Conservation (phyloP, 2,329 filamentous ascomycete species). For the Stachybotrys elegans region DNA sequence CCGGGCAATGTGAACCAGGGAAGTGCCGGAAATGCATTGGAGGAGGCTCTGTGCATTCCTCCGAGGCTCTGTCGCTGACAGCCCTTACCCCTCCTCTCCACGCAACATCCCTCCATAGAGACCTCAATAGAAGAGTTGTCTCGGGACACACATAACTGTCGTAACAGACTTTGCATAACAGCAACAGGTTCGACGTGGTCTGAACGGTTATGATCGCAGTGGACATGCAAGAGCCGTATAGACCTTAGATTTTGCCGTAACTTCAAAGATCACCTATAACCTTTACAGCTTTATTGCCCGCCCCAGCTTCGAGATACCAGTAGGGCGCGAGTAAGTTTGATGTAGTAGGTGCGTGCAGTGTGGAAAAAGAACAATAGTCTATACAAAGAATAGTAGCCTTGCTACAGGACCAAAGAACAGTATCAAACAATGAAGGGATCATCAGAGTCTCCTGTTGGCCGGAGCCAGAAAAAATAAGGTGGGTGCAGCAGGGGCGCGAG, state of each 20-base stretch:
- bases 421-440: too few species aligned
- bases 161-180: constrained; percentile 10
- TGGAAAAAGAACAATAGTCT: too few species aligned
- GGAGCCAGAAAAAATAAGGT: too few species aligned
- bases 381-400: too few species aligned
- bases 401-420: too few species aligned
- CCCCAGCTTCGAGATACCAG: constrained; percentile 3
- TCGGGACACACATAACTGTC: constrained; percentile 8
- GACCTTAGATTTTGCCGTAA: background rate
- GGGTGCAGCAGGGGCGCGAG: too few species aligned
- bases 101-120: constrained; percentile 4
- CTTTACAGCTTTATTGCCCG: constrained; percentile 11
- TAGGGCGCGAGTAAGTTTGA: background rate
- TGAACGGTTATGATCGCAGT: constrained; percentile 9
- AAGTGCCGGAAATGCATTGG: constrained; percentile 4
- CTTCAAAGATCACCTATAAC: constrained; percentile 4
- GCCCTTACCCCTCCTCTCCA: constrained; percentile 3
- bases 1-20: constrained; percentile 7
- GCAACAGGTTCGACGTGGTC: constrained; percentile 7
- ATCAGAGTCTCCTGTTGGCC: too few species aligned
- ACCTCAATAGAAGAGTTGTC: background rate
- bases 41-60: constrained; percentile 8
- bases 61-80: background rate
- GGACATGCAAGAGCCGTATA: constrained; percentile 11
- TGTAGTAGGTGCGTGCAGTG: too few species aligned